These are phyloP conservation scores for Metschnikowia peoriensis DNA, from an alignment of 805 yeast genomes.

Conservation along the genomic window DNA sequence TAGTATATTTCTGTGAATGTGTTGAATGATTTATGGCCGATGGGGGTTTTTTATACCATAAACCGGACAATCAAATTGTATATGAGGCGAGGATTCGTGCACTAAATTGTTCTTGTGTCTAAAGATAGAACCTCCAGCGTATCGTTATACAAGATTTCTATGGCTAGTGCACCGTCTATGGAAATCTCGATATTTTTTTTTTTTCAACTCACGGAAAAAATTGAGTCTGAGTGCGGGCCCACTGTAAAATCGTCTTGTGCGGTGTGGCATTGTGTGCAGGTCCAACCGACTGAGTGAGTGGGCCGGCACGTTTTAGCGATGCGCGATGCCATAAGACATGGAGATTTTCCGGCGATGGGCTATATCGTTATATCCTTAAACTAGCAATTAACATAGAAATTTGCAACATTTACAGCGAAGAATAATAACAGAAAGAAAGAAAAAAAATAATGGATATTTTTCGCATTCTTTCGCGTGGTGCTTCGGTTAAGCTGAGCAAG, in stretches of 20 bases:
- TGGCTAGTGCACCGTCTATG: background rate
- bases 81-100: no score
- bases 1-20: background rate
- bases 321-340: slow-evolving; percentile 2
- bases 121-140: background rate
- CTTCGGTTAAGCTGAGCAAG: slow-evolving; percentile 63
- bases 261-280: background rate
- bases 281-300: background rate
- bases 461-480: slow-evolving; percentile 81
- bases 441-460: slow-evolving; percentile 74
- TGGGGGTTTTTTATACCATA: background rate
- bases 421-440: background rate
- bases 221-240: slow-evolving; percentile 1
- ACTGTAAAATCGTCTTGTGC: background rate
- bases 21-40: background rate
- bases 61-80: background rate
- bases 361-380: no score
- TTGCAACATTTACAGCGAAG: background rate
- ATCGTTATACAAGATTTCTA: background rate
- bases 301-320: background rate
- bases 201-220: slow-evolving; percentile 2
- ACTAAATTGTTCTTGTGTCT: no score
- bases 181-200: background rate
- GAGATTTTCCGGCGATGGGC: background rate
- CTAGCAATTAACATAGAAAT: background rate